Evolutionary conservation across 1,284 basidiomycete species (phyloP).

Genomic region (Tetrapyrgos nigripes): DNA sequence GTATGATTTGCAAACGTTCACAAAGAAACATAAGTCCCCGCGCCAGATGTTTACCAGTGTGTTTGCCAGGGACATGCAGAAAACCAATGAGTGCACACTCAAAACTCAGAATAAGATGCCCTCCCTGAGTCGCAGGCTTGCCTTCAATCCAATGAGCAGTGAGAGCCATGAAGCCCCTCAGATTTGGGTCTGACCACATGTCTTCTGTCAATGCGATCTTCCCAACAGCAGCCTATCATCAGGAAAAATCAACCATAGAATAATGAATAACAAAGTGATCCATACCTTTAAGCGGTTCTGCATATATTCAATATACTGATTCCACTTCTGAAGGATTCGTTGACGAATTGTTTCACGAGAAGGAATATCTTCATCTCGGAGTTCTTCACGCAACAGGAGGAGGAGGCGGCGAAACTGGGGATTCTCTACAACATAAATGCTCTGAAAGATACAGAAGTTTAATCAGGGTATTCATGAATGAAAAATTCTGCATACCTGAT

Average conservation of each 20-base stretch:
- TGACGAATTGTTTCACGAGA: neutral
- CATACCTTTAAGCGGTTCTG: neutral
- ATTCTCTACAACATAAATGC: neutral
- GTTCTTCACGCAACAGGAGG: neutral
- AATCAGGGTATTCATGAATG: neutral
- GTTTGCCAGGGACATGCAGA: neutral
- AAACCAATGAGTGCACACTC: neutral
- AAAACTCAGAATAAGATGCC: neutral
- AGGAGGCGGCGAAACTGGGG: neutral
- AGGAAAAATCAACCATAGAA: neutral
- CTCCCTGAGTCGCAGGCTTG: neutral
- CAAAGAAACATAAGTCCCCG: neutral
- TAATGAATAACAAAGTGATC: neutral
- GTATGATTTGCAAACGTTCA: neutral
- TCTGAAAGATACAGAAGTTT: no score
- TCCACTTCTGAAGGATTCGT: neutral
- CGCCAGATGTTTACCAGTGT: neutral
- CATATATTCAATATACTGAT: neutral
- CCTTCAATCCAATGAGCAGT: neutral
- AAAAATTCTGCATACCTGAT: neutral
- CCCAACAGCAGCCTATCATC: neutral
- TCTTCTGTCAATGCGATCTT: neutral
- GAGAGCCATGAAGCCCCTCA: neutral
- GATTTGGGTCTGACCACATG: neutral
- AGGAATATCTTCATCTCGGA: neutral